These are phyloP conservation scores for Lasiodiplodia sp. DNA, from an alignment of 2,329 filamentous ascomycete species.

Conservation along the genomic window DNA sequence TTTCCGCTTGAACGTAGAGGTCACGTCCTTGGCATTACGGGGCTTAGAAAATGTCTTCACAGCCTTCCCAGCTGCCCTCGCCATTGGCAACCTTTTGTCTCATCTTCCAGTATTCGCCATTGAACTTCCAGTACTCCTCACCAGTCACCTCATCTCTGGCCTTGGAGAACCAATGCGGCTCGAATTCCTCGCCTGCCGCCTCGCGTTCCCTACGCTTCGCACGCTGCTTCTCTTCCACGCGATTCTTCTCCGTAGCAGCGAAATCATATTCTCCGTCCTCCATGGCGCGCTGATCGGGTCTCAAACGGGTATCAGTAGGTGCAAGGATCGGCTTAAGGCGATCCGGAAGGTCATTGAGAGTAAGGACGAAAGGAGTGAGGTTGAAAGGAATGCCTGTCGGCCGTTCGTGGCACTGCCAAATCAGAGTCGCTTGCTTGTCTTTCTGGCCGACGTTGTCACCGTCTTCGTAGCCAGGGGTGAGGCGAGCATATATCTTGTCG, in stretches of 20 bases:
- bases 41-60: constrained; percentile 77
- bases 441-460: constrained; percentile 38
- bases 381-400: constrained; percentile 93
- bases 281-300: constrained; percentile 97
- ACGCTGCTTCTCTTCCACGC: constrained; percentile 90
- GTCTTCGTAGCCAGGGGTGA: constrained; percentile 89
- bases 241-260: constrained; percentile 91
- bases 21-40: background rate
- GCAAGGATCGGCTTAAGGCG: constrained; percentile 78
- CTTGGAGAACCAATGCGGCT: constrained; percentile 84
- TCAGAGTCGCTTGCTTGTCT: constrained; percentile 80
- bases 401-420: constrained; percentile 88
- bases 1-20: background rate
- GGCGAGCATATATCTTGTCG: constrained; percentile 91
- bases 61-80: constrained; percentile 68
- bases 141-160: constrained; percentile 78
- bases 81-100: constrained; percentile 71
- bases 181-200: constrained; percentile 79
- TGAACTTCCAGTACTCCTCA: constrained; percentile 90
- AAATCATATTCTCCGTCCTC: constrained; percentile 97
- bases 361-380: constrained; percentile 92
- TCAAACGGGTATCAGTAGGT: constrained; percentile 90
- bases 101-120: constrained; percentile 84
- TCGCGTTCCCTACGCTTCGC: constrained; percentile 77
- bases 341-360: constrained; percentile 91